These are phyloP conservation scores for Candida cerambycidarum DNA, from an alignment of 805 yeast species.

Conservation along the genomic window DNA sequence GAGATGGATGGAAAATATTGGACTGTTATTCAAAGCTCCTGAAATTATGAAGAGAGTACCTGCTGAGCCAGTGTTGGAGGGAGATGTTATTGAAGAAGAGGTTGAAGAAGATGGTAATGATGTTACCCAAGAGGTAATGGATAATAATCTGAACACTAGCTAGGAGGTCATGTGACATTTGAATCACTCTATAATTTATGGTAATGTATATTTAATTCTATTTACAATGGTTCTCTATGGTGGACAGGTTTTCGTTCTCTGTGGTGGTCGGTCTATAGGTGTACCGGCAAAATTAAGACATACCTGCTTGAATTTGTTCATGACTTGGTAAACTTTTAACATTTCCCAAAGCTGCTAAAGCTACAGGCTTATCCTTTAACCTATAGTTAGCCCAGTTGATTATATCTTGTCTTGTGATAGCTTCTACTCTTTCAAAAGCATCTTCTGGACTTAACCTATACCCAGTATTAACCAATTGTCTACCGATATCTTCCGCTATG, in stretches of 20 bases:
- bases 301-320: constrained; percentile 43
- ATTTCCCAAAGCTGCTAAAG: constrained; percentile 90
- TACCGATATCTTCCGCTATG: constrained; percentile 95
- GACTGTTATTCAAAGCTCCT: constrained; percentile 71
- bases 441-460: constrained; percentile 70
- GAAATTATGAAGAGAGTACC: constrained; percentile 80
- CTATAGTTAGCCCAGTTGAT: constrained; percentile 85
- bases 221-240: too few species aligned
- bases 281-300: too few species aligned
- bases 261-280: too few species aligned
- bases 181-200: background rate
- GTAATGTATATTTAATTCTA: background rate
- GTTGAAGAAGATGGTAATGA: constrained; percentile 31
- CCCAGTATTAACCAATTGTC: constrained; percentile 96
- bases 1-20: constrained; percentile 88
- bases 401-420: constrained; percentile 76
- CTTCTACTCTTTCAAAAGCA: constrained; percentile 71
- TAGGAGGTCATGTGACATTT: background rate
- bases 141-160: background rate
- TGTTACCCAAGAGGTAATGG: constrained; percentile 19
- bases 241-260: too few species aligned
- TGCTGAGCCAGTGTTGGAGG: constrained; percentile 52
- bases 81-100: constrained; percentile 32
- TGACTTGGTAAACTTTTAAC: constrained; percentile 70
- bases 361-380: constrained; percentile 73